Percentiles rank a stretch among this genome's conserved stretches.
Conservation (phyloP, 1,284 basidiomycete species). For the Pseudozyma hubeiensis region DNA sequence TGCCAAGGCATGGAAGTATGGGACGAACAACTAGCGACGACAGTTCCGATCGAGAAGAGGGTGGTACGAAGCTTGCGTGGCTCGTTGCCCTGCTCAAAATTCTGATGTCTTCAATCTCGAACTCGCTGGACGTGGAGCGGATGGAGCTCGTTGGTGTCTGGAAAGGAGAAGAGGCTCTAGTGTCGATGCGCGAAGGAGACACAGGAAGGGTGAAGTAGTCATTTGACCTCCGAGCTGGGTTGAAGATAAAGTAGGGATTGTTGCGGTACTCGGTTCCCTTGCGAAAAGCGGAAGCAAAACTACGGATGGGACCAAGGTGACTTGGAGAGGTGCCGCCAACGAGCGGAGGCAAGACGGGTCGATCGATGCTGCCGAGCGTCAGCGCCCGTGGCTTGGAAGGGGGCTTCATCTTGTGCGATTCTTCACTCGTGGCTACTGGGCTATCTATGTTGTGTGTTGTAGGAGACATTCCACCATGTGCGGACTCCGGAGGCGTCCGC, state of each 20-base stretch:
- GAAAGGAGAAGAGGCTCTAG: slow-evolving; percentile 6
- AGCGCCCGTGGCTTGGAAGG: slow-evolving; percentile 24
- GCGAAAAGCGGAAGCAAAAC: slow-evolving; percentile 8
- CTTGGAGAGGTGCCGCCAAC: slow-evolving; percentile 2
- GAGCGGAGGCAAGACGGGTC: slow-evolving; percentile 30
- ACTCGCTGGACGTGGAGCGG: slow-evolving; percentile 17
- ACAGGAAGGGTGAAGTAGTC: slow-evolving; percentile 11
- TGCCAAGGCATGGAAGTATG: background rate
- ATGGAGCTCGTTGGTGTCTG: slow-evolving; percentile 41
- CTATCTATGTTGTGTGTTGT: background rate
- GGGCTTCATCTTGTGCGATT: slow-evolving; percentile 7
- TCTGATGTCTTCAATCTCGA: slow-evolving; percentile 2
- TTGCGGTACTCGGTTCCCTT: slow-evolving; percentile 15
- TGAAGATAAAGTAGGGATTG: slow-evolving; percentile 25
- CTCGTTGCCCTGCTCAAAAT: slow-evolving; percentile 4
- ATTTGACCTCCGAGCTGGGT: slow-evolving; percentile 6
- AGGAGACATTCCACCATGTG: background rate
- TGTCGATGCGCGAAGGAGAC: slow-evolving; percentile 2
- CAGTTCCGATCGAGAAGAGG: background rate
- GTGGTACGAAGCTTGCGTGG: background rate
- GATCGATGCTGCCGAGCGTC: slow-evolving; percentile 18
- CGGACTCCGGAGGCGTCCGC: background rate
- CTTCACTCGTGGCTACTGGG: background rate
- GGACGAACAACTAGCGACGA: background rate
- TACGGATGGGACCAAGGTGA: slow-evolving; percentile 23